Percentiles rank a stretch among this genome's conserved stretches.
phyloP scores from a whole-genome alignment of 352 stramenopile species.

The Globisporangium iwayamae region DNA sequence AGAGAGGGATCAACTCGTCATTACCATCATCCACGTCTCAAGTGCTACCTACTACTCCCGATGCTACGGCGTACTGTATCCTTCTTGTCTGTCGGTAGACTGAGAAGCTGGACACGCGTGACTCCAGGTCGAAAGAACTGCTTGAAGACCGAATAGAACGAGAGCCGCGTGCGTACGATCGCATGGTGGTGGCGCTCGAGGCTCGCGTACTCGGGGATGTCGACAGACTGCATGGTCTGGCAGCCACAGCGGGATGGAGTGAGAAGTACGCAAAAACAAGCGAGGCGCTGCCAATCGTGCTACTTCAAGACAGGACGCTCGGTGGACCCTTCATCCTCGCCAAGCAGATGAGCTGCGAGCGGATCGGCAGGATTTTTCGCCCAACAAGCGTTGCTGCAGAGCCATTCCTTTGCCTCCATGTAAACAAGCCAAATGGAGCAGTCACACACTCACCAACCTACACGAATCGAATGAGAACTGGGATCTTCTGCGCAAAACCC shows the following conservation, averaged over 20 bases:
- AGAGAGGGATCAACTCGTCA: background rate
- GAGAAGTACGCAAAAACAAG: no score
- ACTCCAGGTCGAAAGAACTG: conserved; percentile 4
- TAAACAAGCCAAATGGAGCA: no score
- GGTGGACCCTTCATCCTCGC: no score
- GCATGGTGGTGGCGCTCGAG: background rate
- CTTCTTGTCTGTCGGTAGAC: background rate
- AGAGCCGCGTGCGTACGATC: conserved; percentile 6
- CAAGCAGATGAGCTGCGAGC: no score
- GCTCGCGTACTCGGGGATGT: conserved; percentile 17
- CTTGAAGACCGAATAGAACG: conserved; percentile 12
- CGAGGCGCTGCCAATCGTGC: background rate
- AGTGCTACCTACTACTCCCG: background rate
- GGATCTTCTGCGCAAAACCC: no score
- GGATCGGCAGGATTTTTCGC: no score
- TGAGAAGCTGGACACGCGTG: background rate
- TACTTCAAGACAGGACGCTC: background rate
- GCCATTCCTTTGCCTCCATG: no score
- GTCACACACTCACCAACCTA: no score
- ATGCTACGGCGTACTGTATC: background rate
- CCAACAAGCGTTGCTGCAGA: no score
- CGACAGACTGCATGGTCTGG: conserved; percentile 29
- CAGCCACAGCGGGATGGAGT: conserved; percentile 20
- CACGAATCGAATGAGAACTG: no score
- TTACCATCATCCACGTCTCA: background rate